Conservation (phyloP, 306 rosid species). For the Urtica urens region DNA sequence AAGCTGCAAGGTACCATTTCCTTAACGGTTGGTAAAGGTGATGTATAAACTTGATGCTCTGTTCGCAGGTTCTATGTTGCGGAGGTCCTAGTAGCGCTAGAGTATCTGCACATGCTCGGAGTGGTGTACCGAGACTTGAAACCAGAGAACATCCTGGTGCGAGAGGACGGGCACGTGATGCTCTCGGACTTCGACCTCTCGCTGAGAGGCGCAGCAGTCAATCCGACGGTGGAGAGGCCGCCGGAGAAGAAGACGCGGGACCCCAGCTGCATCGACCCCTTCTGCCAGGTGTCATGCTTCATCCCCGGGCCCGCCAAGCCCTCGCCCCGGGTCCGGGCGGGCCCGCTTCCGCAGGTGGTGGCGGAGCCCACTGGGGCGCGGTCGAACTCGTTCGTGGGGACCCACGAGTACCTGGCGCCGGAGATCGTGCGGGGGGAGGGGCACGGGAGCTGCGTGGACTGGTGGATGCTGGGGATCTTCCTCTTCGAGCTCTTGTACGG, state of each 20-base stretch:
- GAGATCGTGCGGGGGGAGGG: conserved; percentile 84
- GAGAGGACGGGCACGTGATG: conserved; percentile 99
- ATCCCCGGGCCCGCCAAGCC: conserved; percentile 67
- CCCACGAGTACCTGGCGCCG: conserved; percentile 94
- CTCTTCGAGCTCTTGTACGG: conserved; percentile 87
- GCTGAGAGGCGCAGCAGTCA: conserved; percentile 73
- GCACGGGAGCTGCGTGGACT: conserved; percentile 88
- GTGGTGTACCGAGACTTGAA: conserved; percentile 92
- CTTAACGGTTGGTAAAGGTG: not conserved
- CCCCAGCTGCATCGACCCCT: conserved; percentile 86
- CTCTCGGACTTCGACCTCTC: conserved; percentile 92
- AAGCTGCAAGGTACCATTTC: conserved; percentile 61
- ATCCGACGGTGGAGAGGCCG: conserved; percentile 56
- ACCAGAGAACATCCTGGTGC: conserved; percentile 86
- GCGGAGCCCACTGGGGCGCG: conserved; percentile 86
- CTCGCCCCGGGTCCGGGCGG: conserved; percentile 49
- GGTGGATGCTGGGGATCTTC: conserved; percentile 97
- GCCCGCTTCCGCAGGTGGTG: conserved; percentile 79
- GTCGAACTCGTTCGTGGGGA: conserved; percentile 91
- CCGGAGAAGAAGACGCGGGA: conserved; percentile 41
- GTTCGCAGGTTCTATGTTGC: conserved; percentile 79
- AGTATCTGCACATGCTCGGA: conserved; percentile 94
- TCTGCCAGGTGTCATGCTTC: conserved; percentile 94
- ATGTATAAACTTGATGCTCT: not conserved
- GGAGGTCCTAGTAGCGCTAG: conserved; percentile 88